Evolutionary conservation across 768 basidiomycete species (phyloP), one percentile per base, ranked within the genome.

Genomic region (Boletus subparvulus): DNA sequence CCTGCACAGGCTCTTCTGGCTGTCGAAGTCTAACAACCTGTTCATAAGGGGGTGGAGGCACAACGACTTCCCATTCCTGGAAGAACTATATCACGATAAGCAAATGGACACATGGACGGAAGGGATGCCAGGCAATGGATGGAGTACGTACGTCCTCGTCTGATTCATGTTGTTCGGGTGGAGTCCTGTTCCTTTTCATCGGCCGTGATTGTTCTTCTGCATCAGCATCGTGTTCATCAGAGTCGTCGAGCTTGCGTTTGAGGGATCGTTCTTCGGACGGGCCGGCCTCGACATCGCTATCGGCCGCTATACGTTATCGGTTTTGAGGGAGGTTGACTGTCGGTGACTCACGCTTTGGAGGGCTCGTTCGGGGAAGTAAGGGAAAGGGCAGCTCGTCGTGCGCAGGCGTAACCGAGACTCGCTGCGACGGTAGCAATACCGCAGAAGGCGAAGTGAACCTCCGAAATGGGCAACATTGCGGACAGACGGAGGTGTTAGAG

Each of bases 401-500:
- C 71, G 58, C 76, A 83, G 4, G 82, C 80, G 60, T 84, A 85
- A 48, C 83, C 81, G 26, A 84, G 77, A 14, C 80, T 81, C 9
- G 83, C 83, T 52, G 83, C 83, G 60, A 84, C 77, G 16, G 83
- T 83, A 32, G 83, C 83, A 54, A 85, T 73, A 58, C 83, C 80
- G 50, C 78, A 80, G 53, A 83, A 77, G 30, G 83, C 78, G 56
- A 82, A 74, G 69, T 80, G 83, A 65, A 83, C 74, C 58, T 84
- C 83, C 50, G 73, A 72, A 16, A 79, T 74, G 49, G 81, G 80
- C 58, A 83, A 69, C 79, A 82, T 84, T 39, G 54, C 59, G 32
- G 45, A 46, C 42, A 47, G 46, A 36, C 28, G 49, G 14, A 5
- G 1, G 53, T 16, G 59, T 50, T 21, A 17, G 40, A 21, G 52